These are phyloP conservation scores for Anisogramma anomala DNA, from an alignment of 2,329 filamentous ascomycete genomes.

Conservation along the genomic window DNA sequence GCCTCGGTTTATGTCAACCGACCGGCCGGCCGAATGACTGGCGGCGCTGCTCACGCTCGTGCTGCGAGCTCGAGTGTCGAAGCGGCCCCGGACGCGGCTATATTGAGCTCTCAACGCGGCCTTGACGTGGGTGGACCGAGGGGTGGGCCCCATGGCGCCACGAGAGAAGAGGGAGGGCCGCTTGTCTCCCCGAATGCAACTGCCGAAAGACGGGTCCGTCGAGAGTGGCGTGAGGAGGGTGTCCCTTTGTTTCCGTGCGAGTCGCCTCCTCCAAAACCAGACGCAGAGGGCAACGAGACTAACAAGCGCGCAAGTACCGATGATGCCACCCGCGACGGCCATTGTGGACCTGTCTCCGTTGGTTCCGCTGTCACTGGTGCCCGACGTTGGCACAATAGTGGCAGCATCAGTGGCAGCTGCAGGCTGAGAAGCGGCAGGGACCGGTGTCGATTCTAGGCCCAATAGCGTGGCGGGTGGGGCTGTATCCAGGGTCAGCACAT, in stretches of 20 bases:
- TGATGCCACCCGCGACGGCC: constrained; percentile 39
- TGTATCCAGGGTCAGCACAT: constrained; percentile 1
- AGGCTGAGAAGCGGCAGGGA: constrained; percentile 1
- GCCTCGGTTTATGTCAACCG: constrained; percentile 39
- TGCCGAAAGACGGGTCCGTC: constrained; percentile 19
- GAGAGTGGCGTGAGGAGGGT: constrained; percentile 39
- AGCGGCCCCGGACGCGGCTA: constrained; percentile 25
- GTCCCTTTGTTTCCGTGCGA: constrained; percentile 32
- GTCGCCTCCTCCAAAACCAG: constrained; percentile 38
- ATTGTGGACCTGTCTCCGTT: constrained; percentile 25
- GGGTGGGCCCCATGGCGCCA: constrained; percentile 38
- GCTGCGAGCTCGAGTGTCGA: constrained; percentile 21
- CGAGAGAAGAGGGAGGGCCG: constrained; percentile 32
- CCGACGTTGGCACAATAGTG: constrained; percentile 15
- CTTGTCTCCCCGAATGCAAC: constrained; percentile 19
- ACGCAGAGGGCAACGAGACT: constrained; percentile 35
- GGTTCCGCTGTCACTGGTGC: constrained; percentile 12
- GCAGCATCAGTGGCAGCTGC: constrained; percentile 14
- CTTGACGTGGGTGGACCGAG: constrained; percentile 30
- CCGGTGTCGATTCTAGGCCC: constrained; percentile 13
- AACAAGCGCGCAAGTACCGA: constrained; percentile 37
- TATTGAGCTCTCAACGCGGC: constrained; percentile 28
- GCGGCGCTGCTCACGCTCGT: constrained; percentile 14
- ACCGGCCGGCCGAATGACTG: constrained; percentile 26
- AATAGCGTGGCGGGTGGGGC: constrained; percentile 13